phyloP scores from a whole-genome alignment of 352 stramenopile species.

The Globisporangium cylindrosporum region DNA sequence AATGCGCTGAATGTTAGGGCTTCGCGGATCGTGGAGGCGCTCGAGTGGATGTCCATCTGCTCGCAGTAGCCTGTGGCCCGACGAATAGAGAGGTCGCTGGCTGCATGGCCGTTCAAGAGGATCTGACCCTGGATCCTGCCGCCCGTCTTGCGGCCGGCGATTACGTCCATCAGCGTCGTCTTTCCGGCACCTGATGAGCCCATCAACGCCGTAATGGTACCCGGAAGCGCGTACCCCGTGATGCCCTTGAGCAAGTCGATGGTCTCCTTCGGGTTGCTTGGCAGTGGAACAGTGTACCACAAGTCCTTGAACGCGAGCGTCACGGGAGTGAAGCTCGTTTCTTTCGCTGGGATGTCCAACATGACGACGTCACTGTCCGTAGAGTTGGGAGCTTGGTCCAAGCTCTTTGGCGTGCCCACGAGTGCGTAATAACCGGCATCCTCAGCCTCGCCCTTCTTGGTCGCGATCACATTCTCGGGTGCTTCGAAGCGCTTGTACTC shows the following conservation, averaged over 20 bases:
- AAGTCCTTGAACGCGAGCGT: too few species aligned
- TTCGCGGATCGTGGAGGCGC: neutral
- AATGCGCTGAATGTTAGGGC: slow-evolving; percentile 55
- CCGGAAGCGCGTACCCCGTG: slow-evolving; percentile 17
- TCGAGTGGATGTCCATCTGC: neutral
- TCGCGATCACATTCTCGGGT: too few species aligned
- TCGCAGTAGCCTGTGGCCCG: neutral
- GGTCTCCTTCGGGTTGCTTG: too few species aligned
- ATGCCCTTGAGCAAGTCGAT: too few species aligned
- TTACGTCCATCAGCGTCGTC: slow-evolving; percentile 87
- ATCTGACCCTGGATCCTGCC: slow-evolving; percentile 69
- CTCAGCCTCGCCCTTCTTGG: neutral
- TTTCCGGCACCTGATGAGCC: slow-evolving; percentile 56
- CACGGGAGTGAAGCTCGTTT: too few species aligned
- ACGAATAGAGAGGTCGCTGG: neutral
- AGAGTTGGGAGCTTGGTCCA: slow-evolving; percentile 13
- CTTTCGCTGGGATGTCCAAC: too few species aligned
- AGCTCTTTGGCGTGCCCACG: neutral
- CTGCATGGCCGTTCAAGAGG: slow-evolving; percentile 50
- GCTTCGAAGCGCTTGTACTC: too few species aligned
- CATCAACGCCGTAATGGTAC: slow-evolving; percentile 34
- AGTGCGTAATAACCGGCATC: neutral
- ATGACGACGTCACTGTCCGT: slow-evolving; percentile 14
- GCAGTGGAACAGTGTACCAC: too few species aligned
- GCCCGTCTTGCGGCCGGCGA: slow-evolving; percentile 77